Percentiles rank a stretch among this genome's conserved stretches.
These are phyloP conservation scores for Aspergillus cristatus DNA, from an alignment of 495 filamentous ascomycete species.

Conservation along the genomic window DNA sequence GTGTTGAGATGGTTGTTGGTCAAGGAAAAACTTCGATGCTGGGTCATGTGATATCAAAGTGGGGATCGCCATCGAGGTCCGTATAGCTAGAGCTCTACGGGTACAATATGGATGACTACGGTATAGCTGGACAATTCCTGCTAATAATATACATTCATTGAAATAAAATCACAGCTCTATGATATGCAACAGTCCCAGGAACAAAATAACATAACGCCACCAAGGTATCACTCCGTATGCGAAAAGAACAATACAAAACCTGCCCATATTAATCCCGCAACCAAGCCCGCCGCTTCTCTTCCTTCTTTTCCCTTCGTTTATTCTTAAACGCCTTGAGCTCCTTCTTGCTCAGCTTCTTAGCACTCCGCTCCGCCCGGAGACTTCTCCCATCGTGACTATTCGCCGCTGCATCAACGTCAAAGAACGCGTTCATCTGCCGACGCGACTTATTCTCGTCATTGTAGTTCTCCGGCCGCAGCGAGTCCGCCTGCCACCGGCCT, in stretches of 20 bases:
- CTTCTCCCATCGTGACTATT: conserved; percentile 89
- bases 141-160: too few species aligned
- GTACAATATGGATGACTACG: too few species aligned
- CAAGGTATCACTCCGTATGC: not conserved
- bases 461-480: conserved; percentile 60
- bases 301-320: conserved; percentile 76
- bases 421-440: conserved; percentile 89
- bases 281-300: conserved; percentile 91
- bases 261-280: conserved; percentile 55
- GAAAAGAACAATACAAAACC: conserved; percentile 1
- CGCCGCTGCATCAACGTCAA: conserved; percentile 95
- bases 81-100: too few species aligned
- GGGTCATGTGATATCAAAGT: too few species aligned
- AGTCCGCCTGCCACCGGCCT: conserved; percentile 65
- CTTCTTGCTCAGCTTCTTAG: conserved; percentile 78
- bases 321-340: conserved; percentile 72
- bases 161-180: not conserved
- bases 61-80: too few species aligned
- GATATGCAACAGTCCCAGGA: not conserved
- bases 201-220: conserved; percentile 3
- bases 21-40: too few species aligned
- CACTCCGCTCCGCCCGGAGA: conserved; percentile 79
- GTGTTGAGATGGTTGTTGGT: too few species aligned
- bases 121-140: too few species aligned
- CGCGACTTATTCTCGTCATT: conserved; percentile 83